Percentiles rank a stretch among this genome's conserved stretches.
These are phyloP conservation scores for Ophiostoma populinum DNA, from an alignment of 2,329 filamentous ascomycete species.

Conservation along the genomic window DNA sequence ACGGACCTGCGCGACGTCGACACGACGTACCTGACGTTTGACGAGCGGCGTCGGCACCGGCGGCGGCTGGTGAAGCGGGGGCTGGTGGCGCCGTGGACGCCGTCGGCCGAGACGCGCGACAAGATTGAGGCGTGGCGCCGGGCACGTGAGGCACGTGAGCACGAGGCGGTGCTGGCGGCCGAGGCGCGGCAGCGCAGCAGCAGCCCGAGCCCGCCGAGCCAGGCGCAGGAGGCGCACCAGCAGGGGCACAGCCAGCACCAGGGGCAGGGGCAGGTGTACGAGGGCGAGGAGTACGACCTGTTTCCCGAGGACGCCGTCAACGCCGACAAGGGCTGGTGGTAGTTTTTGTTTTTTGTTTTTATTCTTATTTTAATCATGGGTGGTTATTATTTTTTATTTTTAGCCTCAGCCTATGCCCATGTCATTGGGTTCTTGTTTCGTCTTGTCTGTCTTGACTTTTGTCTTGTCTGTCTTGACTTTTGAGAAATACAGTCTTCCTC, in stretches of 20 bases:
- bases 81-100: constrained; percentile 20
- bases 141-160: constrained; percentile 23
- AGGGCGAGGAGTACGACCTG: constrained; percentile 10
- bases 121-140: constrained; percentile 29
- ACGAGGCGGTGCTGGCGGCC: constrained; percentile 1
- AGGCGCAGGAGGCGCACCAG: constrained; percentile 17
- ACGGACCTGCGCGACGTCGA: constrained; percentile 28
- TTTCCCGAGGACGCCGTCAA: not conserved
- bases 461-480: no score
- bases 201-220: not conserved
- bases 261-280: constrained; percentile 14
- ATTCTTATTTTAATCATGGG: not conserved
- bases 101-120: constrained; percentile 23
- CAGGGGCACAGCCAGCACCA: no score
- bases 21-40: constrained; percentile 25
- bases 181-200: not conserved
- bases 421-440: not conserved
- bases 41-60: constrained; percentile 29
- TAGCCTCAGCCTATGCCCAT: no score
- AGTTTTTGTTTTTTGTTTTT: not conserved
- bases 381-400: not conserved
- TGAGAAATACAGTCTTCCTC: no score
- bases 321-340: not conserved
- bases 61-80: constrained; percentile 33
- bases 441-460: not conserved